A percentile compares a stretch with the other conserved stretches of the same genome.
Conservation (phyloP, 2,329 filamentous ascomycete species). For the Sporothrix globosa region DNA sequence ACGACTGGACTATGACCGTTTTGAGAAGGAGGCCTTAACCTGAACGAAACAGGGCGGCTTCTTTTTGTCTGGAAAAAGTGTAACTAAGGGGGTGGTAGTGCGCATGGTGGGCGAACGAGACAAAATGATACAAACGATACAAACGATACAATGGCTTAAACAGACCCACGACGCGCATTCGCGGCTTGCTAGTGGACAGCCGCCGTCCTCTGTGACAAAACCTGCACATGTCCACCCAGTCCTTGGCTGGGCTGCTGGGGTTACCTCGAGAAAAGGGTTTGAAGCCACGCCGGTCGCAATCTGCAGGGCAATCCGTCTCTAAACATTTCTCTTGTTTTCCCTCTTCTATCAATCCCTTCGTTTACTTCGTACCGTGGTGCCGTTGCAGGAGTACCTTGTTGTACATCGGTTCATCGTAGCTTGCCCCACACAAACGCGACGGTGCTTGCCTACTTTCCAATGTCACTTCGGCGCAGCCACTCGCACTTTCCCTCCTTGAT, state of each 20-base stretch:
- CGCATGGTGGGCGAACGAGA: neutral
- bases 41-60: neutral
- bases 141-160: neutral
- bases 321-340: neutral
- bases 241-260: neutral
- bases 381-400: neutral
- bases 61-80: constrained; percentile 1
- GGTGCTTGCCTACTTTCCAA: neutral
- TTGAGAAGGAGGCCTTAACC: constrained; percentile 7
- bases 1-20: constrained; percentile 12
- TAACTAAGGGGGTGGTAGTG: neutral
- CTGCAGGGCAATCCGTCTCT: neutral
- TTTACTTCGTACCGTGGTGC: neutral
- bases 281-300: neutral
- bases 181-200: constrained; percentile 21
- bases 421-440: neutral
- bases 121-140: constrained; percentile 10
- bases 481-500: neutral
- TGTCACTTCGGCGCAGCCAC: neutral
- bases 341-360: neutral
- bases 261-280: neutral
- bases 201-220: neutral
- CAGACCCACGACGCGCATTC: constrained; percentile 28
- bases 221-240: neutral
- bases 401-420: neutral